phyloP scores from a whole-genome alignment of 257 asterid species.

The Solanum medicagineum region DNA sequence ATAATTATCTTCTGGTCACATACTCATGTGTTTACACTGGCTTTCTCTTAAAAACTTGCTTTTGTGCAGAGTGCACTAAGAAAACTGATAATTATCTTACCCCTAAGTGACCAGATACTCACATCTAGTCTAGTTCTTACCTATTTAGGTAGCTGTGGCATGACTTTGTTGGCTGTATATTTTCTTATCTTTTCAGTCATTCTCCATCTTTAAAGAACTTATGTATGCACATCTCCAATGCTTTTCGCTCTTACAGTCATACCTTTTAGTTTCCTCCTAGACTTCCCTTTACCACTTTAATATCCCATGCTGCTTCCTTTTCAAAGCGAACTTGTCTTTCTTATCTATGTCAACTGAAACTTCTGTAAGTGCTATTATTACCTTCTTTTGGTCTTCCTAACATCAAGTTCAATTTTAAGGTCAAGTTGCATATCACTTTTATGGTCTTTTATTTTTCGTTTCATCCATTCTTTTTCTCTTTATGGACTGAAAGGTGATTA shows the following conservation, averaged over 20 bases:
- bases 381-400: neutral
- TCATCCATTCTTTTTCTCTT: neutral
- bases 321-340: neutral
- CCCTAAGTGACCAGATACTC: neutral
- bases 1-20: neutral
- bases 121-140: neutral
- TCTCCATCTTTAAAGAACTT: neutral
- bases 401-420: neutral
- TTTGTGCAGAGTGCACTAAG: neutral
- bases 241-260: neutral
- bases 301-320: neutral
- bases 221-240: neutral
- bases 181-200: neutral
- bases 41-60: neutral
- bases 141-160: neutral
- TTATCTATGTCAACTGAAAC: neutral
- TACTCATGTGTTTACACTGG: neutral
- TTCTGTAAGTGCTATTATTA: neutral
- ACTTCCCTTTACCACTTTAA: neutral
- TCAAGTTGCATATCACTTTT: neutral
- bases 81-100: neutral
- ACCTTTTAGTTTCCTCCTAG: neutral
- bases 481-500: neutral
- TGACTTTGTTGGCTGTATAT: neutral
- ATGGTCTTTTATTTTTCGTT: neutral